Base-by-base conservation (phyloP, 805 yeast species). In the Starmerella geochares region DNA sequence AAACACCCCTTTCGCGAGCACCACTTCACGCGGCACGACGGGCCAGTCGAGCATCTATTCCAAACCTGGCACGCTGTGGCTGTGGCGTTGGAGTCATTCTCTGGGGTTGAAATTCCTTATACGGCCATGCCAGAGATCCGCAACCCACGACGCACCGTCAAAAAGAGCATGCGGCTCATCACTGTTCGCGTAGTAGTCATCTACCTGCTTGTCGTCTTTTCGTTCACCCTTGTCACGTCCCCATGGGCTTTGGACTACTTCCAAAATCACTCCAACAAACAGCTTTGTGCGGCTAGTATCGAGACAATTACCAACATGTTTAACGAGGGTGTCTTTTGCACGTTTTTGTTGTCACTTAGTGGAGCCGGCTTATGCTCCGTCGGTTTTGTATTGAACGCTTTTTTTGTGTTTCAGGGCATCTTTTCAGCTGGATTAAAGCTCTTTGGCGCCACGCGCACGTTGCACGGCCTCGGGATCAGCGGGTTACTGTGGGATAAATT, bases 51-150 rank as follows among this genome's bases (percentile, higher is more conserved):
- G 16, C 47, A 53, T 7, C 42, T 48, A 28, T 19, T 46, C 31
- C 54, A 52, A 40, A 40, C 52, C 10, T 33, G 46, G 23, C 51
- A 47, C 21, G 56, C 54, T 4, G 23, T 38, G 10, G 24, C 44
- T 20, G 21, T 39, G 14, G 46, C 54, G 3, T 16, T 50, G 10
- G 41, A 48, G 9, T 21, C 51, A 2, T 51, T 35, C 23, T 33
- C 47, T 7, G 53, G 56, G 4, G 32, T 49, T 14, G 59, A 54
- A 23, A 46, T 54, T 14, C 46, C 55, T 3, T 51, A 33, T 33
- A 50, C 58, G 5, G 42, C 57, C 11, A 47, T 54, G 47, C 53
- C 60, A 7, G 54, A 55, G 32, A 48, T 57, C 16, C 53, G 60
- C 13, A 57, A 57, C 41, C 54, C 60, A 2, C 56, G 60, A 4